These are phyloP conservation scores for Mucor ambiguus DNA, from an alignment of 371 early-diverging fungal genomes.

Conservation along the genomic window DNA sequence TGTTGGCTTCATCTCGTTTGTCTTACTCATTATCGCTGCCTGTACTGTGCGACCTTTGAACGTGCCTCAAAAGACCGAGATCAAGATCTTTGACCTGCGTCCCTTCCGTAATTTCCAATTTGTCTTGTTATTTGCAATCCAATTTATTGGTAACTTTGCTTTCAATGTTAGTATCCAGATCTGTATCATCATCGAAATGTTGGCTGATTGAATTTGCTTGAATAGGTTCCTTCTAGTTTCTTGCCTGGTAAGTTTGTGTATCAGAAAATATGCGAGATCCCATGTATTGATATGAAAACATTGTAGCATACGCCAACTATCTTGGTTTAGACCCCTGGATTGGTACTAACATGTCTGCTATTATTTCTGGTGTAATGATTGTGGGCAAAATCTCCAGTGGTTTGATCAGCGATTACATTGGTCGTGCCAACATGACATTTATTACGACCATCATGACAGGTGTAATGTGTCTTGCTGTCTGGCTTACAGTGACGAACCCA, in stretches of 20 bases:
- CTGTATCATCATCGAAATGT: not conserved
- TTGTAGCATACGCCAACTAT: slow-evolving; percentile 40
- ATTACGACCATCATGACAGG: slow-evolving; percentile 49
- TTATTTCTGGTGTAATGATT: slow-evolving; percentile 54
- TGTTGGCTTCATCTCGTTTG: slow-evolving; percentile 55
- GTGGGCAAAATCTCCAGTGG: slow-evolving; percentile 61
- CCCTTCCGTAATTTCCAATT: slow-evolving; percentile 42
- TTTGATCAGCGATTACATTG: slow-evolving; percentile 53
- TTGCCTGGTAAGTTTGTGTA: slow-evolving; percentile 20
- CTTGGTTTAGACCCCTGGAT: slow-evolving; percentile 36
- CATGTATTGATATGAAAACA: not conserved
- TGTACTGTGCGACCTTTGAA: slow-evolving; percentile 55
- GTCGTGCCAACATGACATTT: slow-evolving; percentile 58
- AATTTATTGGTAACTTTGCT: slow-evolving; percentile 44
- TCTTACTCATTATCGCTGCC: slow-evolving; percentile 44
- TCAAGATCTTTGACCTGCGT: slow-evolving; percentile 26
- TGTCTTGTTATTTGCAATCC: slow-evolving; percentile 31
- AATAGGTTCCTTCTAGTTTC: slow-evolving; percentile 19
- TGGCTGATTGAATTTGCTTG: not conserved
- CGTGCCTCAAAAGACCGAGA: slow-evolving; percentile 9
- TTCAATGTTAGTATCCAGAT: slow-evolving; percentile 32
- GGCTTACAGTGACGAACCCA: slow-evolving; percentile 37
- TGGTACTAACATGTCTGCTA: slow-evolving; percentile 45
- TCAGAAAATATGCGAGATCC: not conserved
- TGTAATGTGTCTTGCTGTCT: slow-evolving; percentile 40